Conservation (phyloP, 257 asterid genomes). For the Solanum chiquidenum region DNA sequence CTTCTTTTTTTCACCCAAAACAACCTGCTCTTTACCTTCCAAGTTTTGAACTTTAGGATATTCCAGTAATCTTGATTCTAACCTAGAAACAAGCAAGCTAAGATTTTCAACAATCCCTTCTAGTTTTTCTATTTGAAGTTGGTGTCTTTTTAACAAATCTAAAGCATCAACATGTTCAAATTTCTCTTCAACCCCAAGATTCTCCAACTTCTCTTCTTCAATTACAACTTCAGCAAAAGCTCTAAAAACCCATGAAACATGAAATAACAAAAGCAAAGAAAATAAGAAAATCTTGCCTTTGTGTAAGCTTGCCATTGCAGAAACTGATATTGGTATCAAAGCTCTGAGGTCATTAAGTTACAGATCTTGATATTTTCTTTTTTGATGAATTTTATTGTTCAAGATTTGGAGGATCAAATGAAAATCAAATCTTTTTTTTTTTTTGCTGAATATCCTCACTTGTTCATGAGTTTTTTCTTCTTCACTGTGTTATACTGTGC, state of each 20-base stretch:
- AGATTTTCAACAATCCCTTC: conserved; percentile 57
- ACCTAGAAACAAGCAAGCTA: conserved; percentile 43
- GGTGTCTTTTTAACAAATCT: conserved; percentile 36
- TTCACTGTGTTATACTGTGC: background rate
- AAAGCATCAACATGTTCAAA: conserved; percentile 4
- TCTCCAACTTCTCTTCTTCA: background rate
- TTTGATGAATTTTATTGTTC: background rate
- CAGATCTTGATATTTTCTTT: conserved; percentile 10
- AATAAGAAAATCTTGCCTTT: conserved; percentile 28
- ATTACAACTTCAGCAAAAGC: conserved; percentile 14
- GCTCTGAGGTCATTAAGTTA: background rate
- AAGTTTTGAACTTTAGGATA: conserved; percentile 10
- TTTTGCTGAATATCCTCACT: background rate
- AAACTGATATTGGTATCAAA: background rate
- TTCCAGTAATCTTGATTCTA: conserved; percentile 49
- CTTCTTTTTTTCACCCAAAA: background rate
- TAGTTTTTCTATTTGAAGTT: conserved; percentile 57
- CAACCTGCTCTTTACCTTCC: conserved; percentile 11
- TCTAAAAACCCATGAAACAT: background rate
- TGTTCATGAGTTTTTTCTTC: background rate
- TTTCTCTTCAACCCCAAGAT: background rate
- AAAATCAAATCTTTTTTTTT: background rate
- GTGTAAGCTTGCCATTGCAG: conserved; percentile 14
- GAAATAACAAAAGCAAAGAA: conserved; percentile 13
- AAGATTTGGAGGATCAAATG: background rate